These are phyloP conservation scores for Spathaspora sp. DNA, from an alignment of 805 yeast genomes.

Conservation along the genomic window DNA sequence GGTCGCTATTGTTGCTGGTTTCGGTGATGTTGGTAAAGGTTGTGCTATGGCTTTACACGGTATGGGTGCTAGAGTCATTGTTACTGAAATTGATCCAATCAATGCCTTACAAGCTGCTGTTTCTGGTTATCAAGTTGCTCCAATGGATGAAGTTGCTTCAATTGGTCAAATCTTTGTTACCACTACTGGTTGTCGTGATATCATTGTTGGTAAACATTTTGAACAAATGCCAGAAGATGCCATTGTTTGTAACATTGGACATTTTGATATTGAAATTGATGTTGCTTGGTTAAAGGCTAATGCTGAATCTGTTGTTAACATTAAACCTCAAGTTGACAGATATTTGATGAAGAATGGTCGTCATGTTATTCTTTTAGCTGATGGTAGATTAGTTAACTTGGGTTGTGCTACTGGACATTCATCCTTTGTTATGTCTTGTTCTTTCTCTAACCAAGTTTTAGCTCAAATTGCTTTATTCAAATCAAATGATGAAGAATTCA, in stretches of 20 bases:
- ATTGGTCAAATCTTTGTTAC: constrained; percentile 97
- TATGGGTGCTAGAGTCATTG: constrained; percentile 98
- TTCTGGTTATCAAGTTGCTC: constrained; percentile 94
- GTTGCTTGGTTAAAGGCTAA: constrained; percentile 97
- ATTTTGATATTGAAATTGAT: constrained; percentile 97
- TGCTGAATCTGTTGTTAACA: constrained; percentile 91
- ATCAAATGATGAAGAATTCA: constrained; percentile 77
- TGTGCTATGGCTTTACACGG: constrained; percentile 98
- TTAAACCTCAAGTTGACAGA: constrained; percentile 99
- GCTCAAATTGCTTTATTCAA: constrained; percentile 98
- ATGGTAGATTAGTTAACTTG: constrained; percentile 98
- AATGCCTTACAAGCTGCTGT: constrained; percentile 99
- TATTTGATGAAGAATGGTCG: constrained; percentile 83
- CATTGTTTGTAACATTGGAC: constrained; percentile 99
- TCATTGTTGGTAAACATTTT: constrained; percentile 87
- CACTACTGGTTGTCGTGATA: constrained; percentile 99
- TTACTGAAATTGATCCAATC: constrained; percentile 97
- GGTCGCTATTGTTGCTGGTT: constrained; percentile 98
- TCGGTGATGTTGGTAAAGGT: constrained; percentile 99
- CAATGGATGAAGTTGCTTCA: constrained; percentile 90
- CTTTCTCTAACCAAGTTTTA: constrained; percentile 98
- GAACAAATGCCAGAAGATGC: constrained; percentile 97
- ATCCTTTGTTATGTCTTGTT: constrained; percentile 98
- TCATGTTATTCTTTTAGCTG: constrained; percentile 94
- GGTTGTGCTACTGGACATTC: constrained; percentile 99